Percentiles rank a stretch among this genome's conserved stretches.
Conservation (phyloP, 2,329 filamentous ascomycete species). For the Sporothrix euskadiensis region DNA sequence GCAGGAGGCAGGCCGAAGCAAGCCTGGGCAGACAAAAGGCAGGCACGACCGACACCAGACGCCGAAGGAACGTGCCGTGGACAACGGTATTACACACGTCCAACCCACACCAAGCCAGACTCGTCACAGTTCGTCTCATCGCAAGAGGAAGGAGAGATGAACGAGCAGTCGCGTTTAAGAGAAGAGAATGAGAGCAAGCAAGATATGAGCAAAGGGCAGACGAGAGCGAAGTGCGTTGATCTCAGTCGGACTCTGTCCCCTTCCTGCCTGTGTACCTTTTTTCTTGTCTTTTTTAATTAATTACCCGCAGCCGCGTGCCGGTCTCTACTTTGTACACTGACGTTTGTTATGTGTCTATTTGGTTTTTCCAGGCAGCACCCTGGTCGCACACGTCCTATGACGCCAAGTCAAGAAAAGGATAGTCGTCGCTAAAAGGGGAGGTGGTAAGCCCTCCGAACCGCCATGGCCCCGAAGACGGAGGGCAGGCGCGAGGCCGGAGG, state of each 20-base stretch:
- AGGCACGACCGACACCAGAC: neutral
- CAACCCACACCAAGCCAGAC: neutral
- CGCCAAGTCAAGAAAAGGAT: constrained; percentile 11
- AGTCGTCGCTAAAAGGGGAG: neutral
- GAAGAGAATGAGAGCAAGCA: neutral
- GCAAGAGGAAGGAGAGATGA: neutral
- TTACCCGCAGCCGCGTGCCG: neutral
- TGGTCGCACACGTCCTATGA: constrained; percentile 1
- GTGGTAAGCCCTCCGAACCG: neutral
- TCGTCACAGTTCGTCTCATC: neutral
- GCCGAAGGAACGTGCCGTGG: neutral
- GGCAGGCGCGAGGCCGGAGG: neutral
- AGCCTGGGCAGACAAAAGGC: neutral
- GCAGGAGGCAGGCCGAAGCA: neutral
- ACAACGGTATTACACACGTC: neutral
- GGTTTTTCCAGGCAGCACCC: neutral
- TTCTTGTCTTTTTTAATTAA: neutral
- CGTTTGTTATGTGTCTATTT: neutral
- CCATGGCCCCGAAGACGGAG: neutral
- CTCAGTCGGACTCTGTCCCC: neutral
- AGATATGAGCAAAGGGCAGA: neutral
- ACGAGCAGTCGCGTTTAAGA: neutral
- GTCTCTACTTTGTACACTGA: neutral
- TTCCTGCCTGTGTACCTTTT: neutral
- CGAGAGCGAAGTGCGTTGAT: neutral